Evolutionary conservation across 176 grass and related monocot genomes (phyloP).

Genomic region (Melocanna baccifera): DNA sequence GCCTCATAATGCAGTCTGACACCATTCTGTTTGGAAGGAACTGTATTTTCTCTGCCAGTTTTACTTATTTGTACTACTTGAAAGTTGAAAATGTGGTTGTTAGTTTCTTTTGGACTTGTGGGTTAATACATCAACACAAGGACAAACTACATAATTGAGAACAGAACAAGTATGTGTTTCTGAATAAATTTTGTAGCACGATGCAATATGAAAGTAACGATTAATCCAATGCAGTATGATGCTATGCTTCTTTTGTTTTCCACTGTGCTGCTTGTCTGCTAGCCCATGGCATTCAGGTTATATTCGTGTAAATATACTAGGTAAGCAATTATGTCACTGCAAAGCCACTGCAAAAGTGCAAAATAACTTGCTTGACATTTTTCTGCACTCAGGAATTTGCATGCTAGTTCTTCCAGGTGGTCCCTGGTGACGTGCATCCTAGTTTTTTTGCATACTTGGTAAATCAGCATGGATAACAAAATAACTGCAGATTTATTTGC

Average conservation of each 20-base stretch:
- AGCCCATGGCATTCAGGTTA: neutral
- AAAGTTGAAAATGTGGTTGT: neutral
- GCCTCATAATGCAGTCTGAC: neutral
- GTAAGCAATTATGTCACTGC: neutral
- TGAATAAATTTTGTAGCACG: neutral
- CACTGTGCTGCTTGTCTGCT: neutral
- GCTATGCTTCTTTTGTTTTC: neutral
- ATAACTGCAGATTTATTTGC: neutral
- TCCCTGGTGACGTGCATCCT: conserved; percentile 1
- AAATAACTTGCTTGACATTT: conserved; percentile 1
- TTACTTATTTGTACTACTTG: conserved; percentile 9
- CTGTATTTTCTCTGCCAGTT: neutral
- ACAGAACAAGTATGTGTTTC: neutral
- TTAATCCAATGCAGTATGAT: neutral
- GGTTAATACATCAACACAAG: neutral
- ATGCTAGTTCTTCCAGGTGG: neutral
- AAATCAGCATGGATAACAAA: conserved; percentile 6
- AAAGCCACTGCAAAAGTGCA: neutral
- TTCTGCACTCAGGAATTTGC: neutral
- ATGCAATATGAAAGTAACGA: neutral
- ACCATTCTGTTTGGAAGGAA: neutral
- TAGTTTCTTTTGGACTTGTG: neutral
- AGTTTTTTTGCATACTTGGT: neutral
- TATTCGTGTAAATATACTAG: neutral
- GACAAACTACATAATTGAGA: neutral